Evolutionary conservation across 78 protist species (phyloP).

Genomic region (Dictyostelium purpureum): DNA sequence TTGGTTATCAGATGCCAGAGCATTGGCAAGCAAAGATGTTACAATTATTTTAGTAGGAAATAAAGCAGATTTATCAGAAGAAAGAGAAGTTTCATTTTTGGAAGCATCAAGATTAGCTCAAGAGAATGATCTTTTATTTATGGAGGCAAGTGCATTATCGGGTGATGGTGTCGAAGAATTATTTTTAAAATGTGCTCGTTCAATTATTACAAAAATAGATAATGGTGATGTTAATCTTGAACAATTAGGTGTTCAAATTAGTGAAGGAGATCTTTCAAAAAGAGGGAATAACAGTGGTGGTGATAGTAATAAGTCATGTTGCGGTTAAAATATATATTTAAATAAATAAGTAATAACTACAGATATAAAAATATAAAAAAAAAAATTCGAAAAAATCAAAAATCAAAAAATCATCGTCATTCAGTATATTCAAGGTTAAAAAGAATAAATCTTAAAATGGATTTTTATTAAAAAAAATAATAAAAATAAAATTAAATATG

Average conservation of each 20-base stretch:
- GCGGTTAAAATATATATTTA: too few species aligned
- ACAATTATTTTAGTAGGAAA: conserved; percentile 88
- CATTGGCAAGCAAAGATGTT: conserved; percentile 77
- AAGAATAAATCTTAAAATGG: not conserved
- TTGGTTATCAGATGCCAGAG: conserved; percentile 93
- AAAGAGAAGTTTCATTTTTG: conserved; percentile 85
- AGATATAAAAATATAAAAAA: not conserved
- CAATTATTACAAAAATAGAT: conserved; percentile 87
- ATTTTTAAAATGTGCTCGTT: conserved; percentile 79
- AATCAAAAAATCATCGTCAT: not conserved
- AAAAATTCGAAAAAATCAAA: not conserved
- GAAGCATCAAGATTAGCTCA: conserved; percentile 84
- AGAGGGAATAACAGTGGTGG: not conserved
- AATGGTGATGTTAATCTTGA: conserved; percentile 53
- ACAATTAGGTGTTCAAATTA: conserved; percentile 39
- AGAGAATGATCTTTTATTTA: conserved; percentile 86
- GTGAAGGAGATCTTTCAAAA: not conserved
- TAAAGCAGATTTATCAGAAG: conserved; percentile 77
- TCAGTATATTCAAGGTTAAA: not conserved
- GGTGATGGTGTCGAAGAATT: conserved; percentile 87
- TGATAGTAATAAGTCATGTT: not conserved
- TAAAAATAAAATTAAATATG: not conserved
- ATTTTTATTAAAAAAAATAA: not conserved
- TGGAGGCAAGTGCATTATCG: conserved; percentile 80
- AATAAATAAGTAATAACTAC: too few species aligned